Evolutionary conservation across 108 stramenopile genomes (phyloP).

Genomic region (Cyclotella kingstonii): DNA sequence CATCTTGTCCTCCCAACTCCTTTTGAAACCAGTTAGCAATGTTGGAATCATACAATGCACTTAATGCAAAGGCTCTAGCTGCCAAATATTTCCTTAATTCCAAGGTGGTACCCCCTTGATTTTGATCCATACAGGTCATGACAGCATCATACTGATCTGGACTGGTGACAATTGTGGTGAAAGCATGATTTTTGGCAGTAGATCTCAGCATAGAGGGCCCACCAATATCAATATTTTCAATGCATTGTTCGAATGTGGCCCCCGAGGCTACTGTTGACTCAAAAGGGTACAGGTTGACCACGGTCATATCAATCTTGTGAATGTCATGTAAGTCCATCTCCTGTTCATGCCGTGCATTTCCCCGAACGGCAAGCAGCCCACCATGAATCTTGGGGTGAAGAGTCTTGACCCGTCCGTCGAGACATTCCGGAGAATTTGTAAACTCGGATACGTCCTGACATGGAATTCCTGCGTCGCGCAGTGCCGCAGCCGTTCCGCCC

Average conservation of each 20-base stretch:
- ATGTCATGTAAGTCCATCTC: constrained; percentile 91
- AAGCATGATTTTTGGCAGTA: constrained; percentile 97
- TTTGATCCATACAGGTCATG: constrained; percentile 65
- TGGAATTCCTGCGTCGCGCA: constrained; percentile 83
- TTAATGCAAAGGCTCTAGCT: constrained; percentile 90
- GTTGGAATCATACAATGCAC: constrained; percentile 90
- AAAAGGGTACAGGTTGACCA: constrained; percentile 98
- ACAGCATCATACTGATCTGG: constrained; percentile 90
- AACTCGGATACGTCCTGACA: constrained; percentile 92
- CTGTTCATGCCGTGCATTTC: constrained; percentile 87
- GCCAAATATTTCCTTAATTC: constrained; percentile 81
- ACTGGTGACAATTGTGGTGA: constrained; percentile 90
- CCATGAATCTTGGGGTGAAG: constrained; percentile 98
- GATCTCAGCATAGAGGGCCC: constrained; percentile 98
- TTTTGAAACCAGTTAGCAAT: constrained; percentile 90
- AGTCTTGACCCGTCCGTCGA: constrained; percentile 99
- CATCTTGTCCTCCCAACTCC: constrained; percentile 52
- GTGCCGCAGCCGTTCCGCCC: constrained; percentile 91
- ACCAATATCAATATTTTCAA: constrained; percentile 99
- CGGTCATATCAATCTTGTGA: constrained; percentile 94
- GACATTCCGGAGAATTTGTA: constrained; percentile 91
- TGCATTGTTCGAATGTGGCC: constrained; percentile 90
- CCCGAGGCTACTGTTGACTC: constrained; percentile 91
- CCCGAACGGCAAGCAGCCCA: constrained; percentile 92
- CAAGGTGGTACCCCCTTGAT: constrained; percentile 84